These are phyloP conservation scores for Kitagawia praeruptora DNA, from an alignment of 129 eudicot genomes.

Conservation along the genomic window DNA sequence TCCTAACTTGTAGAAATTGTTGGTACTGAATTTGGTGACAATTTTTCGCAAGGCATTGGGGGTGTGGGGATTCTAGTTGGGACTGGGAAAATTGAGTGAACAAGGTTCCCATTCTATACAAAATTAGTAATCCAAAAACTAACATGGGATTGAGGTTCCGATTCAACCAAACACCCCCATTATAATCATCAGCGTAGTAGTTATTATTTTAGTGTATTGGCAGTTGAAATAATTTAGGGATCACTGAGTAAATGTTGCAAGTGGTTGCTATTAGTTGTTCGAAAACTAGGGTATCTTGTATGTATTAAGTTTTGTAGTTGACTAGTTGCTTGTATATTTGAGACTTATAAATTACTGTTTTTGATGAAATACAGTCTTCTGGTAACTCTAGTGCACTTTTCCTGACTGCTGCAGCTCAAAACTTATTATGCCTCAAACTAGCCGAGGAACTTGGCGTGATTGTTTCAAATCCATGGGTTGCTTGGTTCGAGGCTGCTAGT, in stretches of 20 bases:
- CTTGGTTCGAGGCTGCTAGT: slow-evolving; percentile 90
- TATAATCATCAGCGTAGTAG: neutral
- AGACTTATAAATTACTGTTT: slow-evolving; percentile 22
- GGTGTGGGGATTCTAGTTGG: too few species aligned
- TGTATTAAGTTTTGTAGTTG: neutral
- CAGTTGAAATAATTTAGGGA: neutral
- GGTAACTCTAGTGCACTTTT: slow-evolving; percentile 98
- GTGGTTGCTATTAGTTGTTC: neutral
- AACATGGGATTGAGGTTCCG: too few species aligned
- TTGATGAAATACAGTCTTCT: slow-evolving; percentile 55
- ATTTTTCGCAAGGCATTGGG: too few species aligned
- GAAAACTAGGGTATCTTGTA: neutral
- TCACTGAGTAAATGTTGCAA: neutral
- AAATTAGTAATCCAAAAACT: too few species aligned
- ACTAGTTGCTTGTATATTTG: neutral
- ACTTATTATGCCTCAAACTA: slow-evolving; percentile 76
- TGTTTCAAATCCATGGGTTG: slow-evolving; percentile 71
- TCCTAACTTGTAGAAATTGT: neutral
- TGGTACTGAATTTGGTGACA: neutral
- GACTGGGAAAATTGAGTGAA: too few species aligned
- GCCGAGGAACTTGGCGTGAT: slow-evolving; percentile 90
- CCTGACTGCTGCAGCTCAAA: slow-evolving; percentile 98
- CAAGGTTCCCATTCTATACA: too few species aligned
- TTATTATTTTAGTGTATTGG: neutral
- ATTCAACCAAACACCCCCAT: too few species aligned